Evolutionary conservation across 2,329 filamentous ascomycete genomes (phyloP), one percentile per base, ranked within the genome.

Genomic region (Aspergillus udagawae): DNA sequence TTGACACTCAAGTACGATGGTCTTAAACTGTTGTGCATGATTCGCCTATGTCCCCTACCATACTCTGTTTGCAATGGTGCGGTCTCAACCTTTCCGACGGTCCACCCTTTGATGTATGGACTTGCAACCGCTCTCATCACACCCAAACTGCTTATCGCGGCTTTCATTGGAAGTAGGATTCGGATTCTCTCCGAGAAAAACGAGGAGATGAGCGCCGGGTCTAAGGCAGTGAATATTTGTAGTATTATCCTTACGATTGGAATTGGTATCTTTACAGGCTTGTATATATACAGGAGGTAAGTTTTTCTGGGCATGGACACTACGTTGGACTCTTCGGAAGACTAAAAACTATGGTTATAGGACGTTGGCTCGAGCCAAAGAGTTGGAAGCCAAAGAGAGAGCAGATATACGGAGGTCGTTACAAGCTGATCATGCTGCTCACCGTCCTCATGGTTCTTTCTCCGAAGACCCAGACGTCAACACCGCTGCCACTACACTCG

Each of bases 11-110:
- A 96, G 63, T 87, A 90, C 68, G 94, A 99, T 68, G 94, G 94
- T 0, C 75, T 99, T 52, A 89, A 91, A 67, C 86, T 97, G 54
- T 82, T 99, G 49, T 87, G 91, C 61, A 95, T 94, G 83, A 94
- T 99, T 65, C 85, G 94, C 29, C 83, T 97, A 62, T 97, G 93
- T 68, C 94, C 94, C 1, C 73, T 99, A 59, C 94, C 94, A 14
- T 99, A 96, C 73, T 94, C 90, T 53, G 79, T 97, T 64, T 92
- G 90, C 70, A 99, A 99, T 71, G 94, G 92, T 52, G 96, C 96
- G 59, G 85, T 99, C 55, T 91, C 91, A 29, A 97, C 94, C 1
- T 92, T 99, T 60, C 92, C 92, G 2, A 96, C 89, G 32, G 90
- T 99, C 35, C 83, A 87, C 25, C 89, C 90, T 44, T 73, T 82